Evolutionary conservation across 371 early-diverging fungal species (phyloP), one percentile per base, ranked within the genome.

Genomic region (Catenaria anguillulae): DNA sequence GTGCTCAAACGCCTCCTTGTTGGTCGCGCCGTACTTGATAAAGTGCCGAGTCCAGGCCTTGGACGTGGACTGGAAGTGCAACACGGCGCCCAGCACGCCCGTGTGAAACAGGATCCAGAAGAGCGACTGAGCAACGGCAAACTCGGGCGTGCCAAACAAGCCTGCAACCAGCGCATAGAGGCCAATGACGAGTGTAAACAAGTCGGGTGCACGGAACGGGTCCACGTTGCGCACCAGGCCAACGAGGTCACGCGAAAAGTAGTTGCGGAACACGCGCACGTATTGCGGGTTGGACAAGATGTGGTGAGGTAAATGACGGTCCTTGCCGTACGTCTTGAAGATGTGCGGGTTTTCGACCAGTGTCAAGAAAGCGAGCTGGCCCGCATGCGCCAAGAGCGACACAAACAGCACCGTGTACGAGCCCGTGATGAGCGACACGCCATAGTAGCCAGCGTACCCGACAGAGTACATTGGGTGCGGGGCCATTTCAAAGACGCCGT

Each of bases 381-480:
- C 76, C 19, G 84, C 81, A 69, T 97, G 97, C 6, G 93, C 92
- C 37, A 84, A 83, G 62, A 97, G 75, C 48, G 88, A 86, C 55
- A 85, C 86, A 66, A 87, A 92, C 33, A 97, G 81, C 4, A 97
- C 92, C 45, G 82, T 84, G 71, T 91, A 91, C 62, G 85, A 85
- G 35, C 84, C 88, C 45, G 81, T 82, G 66, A 90, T 81, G 46
- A 97, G 68, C 12, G 93, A 87, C 4, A 89, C 74, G 33, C 93
- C 97, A 70, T 97, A 97, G 72, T 90, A 94, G 12, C 95, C 95
- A 48, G 87, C 82, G 67, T 94, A 97, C 0, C 97, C 97, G 40
- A 97, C 86, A 15, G 93, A 92, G 73, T 97, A 97, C 95, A 95
- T 95, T 1, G 97, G 97, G 67, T 97, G 97, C 31, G 96, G 96